phyloP scores from a whole-genome alignment of 106 monocot species.

The Allium sativum region DNA sequence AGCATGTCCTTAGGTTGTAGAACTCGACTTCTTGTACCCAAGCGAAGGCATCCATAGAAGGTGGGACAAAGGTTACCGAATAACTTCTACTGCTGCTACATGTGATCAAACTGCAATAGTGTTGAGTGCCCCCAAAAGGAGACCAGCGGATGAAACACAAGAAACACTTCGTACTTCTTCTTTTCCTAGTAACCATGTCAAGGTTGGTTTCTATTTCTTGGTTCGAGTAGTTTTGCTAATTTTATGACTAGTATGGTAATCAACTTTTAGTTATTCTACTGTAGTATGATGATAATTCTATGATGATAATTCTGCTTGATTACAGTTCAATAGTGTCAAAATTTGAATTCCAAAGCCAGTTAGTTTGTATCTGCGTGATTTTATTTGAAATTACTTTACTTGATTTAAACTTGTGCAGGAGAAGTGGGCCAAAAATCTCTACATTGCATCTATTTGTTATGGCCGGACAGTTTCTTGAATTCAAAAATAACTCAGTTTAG shows the following conservation, averaged over 20 bases:
- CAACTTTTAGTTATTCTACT: not conserved
- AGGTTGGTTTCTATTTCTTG: slow-evolving; percentile 22
- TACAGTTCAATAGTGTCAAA: too few relatives aligned
- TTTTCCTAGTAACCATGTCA: slow-evolving; percentile 80
- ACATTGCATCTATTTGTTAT: slow-evolving; percentile 75
- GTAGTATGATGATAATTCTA: too few relatives aligned
- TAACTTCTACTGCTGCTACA: slow-evolving; percentile 81
- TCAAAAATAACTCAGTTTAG: not conserved
- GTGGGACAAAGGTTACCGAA: slow-evolving; percentile 79
- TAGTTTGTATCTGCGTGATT: too few relatives aligned
- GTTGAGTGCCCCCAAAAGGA: slow-evolving; percentile 65
- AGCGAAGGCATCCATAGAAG: slow-evolving; percentile 79
- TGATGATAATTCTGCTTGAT: too few relatives aligned
- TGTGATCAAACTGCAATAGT: slow-evolving; percentile 83
- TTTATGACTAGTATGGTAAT: not conserved
- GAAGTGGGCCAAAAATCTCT: slow-evolving; percentile 84
- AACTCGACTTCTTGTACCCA: slow-evolving; percentile 80
- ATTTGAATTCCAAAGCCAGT: too few relatives aligned
- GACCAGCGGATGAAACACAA: slow-evolving; percentile 75
- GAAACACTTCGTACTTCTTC: slow-evolving; percentile 82
- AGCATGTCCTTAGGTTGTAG: slow-evolving; percentile 40
- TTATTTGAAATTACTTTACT: not conserved
- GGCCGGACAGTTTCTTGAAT: slow-evolving; percentile 70
- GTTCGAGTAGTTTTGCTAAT: too few relatives aligned
- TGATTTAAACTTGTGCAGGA: slow-evolving; percentile 36